phyloP scores from a whole-genome alignment of 2,329 filamentous ascomycete genomes.

The Emmonsia crescens region DNA sequence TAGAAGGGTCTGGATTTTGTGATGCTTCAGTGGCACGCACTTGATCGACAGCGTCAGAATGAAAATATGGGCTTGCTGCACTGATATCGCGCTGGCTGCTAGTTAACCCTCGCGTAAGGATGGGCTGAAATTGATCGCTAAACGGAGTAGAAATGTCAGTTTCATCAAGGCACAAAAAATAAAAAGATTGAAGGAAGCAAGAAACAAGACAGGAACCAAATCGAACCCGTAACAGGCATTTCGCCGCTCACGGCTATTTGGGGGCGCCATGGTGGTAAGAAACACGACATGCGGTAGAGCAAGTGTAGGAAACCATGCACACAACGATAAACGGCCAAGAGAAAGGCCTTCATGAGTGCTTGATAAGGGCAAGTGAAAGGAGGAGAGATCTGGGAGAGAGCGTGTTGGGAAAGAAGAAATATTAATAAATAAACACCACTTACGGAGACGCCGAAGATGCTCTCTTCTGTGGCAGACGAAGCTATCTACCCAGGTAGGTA shows the following conservation, averaged over 20 bases:
- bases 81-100: background rate
- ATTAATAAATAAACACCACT: background rate
- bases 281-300: background rate
- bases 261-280: conserved; percentile 6
- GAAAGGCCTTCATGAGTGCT: background rate
- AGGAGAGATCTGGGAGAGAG: background rate
- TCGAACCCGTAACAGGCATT: conserved; percentile 12
- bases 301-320: background rate
- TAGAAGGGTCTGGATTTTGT: background rate
- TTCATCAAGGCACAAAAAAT: background rate
- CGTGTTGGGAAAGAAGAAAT: background rate
- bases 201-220: background rate
- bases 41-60: background rate
- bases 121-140: background rate
- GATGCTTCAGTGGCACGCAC: background rate
- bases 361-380: background rate
- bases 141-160: background rate
- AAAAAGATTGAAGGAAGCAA: background rate
- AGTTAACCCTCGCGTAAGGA: background rate
- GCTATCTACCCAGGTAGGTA: background rate
- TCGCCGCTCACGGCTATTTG: conserved; percentile 5
- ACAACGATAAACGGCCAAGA: background rate
- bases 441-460: background rate
- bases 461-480: background rate
- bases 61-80: background rate